These are phyloP conservation scores for Cladorrhinum samala DNA, from an alignment of 495 filamentous ascomycete species.

Conservation along the genomic window DNA sequence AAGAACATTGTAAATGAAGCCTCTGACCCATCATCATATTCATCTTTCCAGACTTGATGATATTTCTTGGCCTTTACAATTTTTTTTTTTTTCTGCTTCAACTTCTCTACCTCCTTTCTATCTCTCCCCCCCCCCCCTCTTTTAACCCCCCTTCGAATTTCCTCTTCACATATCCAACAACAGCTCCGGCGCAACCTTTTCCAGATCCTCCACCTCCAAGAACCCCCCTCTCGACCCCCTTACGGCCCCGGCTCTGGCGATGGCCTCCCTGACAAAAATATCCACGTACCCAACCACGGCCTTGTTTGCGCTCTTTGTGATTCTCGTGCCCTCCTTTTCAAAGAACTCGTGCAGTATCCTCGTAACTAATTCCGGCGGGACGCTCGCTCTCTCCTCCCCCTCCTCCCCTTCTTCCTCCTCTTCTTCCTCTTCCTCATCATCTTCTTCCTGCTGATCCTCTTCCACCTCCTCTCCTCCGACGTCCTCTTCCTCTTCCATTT, in stretches of 20 bases:
- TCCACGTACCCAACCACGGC: conserved; percentile 84
- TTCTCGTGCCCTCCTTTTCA: conserved; percentile 57
- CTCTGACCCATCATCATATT: background rate
- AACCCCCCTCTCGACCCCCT: conserved; percentile 61
- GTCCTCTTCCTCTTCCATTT: conserved; percentile 19
- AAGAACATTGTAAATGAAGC: too few relatives aligned
- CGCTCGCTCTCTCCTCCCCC: conserved; percentile 35
- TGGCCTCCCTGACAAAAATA: conserved; percentile 85
- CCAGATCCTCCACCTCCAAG: conserved; percentile 82
- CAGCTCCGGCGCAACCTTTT: conserved; percentile 85
- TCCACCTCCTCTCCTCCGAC: conserved; percentile 16
- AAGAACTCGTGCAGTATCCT: conserved; percentile 75
- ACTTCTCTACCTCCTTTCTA: too few relatives aligned
- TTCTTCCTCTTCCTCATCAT: conserved; percentile 12
- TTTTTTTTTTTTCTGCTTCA: too few relatives aligned
- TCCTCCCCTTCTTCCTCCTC: conserved; percentile 27
- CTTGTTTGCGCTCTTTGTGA: conserved; percentile 71
- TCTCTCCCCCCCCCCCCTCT: too few relatives aligned
- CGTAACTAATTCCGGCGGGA: conserved; percentile 70
- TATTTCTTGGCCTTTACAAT: too few relatives aligned
- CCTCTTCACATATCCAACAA: conserved; percentile 69
- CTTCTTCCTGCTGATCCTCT: too few relatives aligned
- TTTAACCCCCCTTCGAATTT: too few relatives aligned
- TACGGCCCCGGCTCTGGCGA: conserved; percentile 63
- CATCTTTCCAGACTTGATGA: too few relatives aligned